These are phyloP conservation scores for Sphagnum contortum DNA, from an alignment of 225 moss, liverwort and hornwort species.

Conservation along the genomic window DNA sequence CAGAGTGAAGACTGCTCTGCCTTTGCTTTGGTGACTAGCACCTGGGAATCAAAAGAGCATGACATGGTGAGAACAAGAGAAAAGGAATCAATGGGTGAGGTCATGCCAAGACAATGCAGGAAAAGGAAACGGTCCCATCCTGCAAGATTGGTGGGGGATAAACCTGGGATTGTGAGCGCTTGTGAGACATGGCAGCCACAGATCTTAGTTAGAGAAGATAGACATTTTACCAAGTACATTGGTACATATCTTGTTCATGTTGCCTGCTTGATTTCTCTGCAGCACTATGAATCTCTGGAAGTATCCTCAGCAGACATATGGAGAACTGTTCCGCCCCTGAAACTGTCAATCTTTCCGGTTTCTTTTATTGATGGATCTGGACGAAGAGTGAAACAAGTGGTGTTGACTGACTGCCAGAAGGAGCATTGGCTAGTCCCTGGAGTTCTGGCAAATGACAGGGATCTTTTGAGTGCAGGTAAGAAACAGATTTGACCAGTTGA, in stretches of 20 bases:
- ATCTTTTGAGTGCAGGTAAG: not conserved
- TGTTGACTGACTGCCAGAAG: conserved; percentile 12
- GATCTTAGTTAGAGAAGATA: conserved; percentile 22
- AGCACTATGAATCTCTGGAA: conserved; percentile 20
- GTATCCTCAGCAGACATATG: conserved; percentile 20
- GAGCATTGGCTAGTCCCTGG: conserved; percentile 3
- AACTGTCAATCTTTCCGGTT: conserved; percentile 18
- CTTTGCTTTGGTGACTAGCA: too few species aligned
- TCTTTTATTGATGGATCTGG: conserved; percentile 10
- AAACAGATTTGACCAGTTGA: too few species aligned
- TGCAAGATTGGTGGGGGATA: too few species aligned
- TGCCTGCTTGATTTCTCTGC: conserved; percentile 21
- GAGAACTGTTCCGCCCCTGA: conserved; percentile 34
- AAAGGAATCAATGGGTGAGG: too few species aligned
- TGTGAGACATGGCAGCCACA: conserved; percentile 7
- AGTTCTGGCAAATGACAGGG: not conserved
- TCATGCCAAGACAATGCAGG: too few species aligned
- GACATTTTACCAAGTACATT: conserved; percentile 31
- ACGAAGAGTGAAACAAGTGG: conserved; percentile 7
- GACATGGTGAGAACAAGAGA: too few species aligned
- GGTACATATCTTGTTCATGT: conserved; percentile 35
- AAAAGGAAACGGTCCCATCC: too few species aligned
- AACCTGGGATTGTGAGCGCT: not conserved
- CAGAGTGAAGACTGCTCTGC: too few species aligned
- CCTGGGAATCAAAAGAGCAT: too few species aligned